Percentiles rank a stretch among this genome's conserved stretches.
Conservation (phyloP, 2,329 filamentous ascomycete genomes). For the Lasiodiplodia hormozganensis region DNA sequence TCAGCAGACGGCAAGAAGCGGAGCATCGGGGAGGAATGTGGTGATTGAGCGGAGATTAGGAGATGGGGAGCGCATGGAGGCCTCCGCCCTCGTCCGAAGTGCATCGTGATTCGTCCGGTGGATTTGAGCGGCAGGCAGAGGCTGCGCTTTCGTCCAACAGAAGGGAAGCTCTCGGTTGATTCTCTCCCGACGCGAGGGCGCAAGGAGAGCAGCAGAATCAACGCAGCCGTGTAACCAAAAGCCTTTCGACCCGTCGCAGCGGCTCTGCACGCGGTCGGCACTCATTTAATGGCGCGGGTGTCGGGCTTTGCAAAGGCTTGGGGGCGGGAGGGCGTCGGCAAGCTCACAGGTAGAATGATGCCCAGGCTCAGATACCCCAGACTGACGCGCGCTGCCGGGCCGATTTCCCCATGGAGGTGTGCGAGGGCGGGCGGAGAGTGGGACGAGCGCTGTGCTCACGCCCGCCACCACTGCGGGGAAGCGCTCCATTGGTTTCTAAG, state of each 20-base stretch:
- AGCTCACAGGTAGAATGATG: neutral
- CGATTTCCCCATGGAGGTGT: conserved; percentile 21
- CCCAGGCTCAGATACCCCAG: neutral
- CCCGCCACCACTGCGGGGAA: conserved; percentile 19
- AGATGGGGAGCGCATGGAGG: neutral
- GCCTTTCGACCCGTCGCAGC: neutral
- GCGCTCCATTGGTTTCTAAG: conserved; percentile 13
- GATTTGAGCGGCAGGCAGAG: neutral
- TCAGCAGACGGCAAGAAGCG: conserved; percentile 17
- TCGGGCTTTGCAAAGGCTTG: conserved; percentile 22
- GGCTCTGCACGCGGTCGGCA: neutral
- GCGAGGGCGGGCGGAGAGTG: neutral
- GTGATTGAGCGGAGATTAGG: conserved; percentile 12
- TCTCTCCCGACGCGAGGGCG: neutral
- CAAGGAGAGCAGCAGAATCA: neutral
- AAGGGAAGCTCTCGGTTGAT: neutral
- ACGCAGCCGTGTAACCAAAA: neutral
- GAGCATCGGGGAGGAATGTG: neutral
- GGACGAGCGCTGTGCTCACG: neutral
- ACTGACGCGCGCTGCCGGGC: conserved; percentile 10
- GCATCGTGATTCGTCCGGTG: neutral
- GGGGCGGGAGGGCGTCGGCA: conserved; percentile 2
- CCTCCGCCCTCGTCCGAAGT: neutral
- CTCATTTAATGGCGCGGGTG: neutral
- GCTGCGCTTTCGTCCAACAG: neutral